Conservation (phyloP, 2,329 filamentous ascomycete species). For the Chrysoporthe puriensis region DNA sequence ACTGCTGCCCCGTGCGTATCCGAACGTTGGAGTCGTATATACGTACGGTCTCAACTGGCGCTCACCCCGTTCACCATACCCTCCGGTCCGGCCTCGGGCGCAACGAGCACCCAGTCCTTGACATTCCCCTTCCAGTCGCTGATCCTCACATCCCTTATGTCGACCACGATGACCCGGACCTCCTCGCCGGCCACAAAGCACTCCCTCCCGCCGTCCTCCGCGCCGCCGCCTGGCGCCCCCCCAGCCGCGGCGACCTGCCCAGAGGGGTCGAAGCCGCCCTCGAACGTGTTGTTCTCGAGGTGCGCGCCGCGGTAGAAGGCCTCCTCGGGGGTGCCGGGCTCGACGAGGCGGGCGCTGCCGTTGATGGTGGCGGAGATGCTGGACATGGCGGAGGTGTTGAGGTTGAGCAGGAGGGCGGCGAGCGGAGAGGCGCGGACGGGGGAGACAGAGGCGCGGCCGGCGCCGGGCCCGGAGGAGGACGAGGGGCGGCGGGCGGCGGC, state of each 20-base stretch:
- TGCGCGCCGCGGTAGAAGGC: slow-evolving; percentile 81
- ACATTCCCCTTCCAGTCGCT: slow-evolving; percentile 96
- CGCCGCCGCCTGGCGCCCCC: slow-evolving; percentile 31
- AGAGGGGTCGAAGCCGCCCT: slow-evolving; percentile 40
- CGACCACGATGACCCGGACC: slow-evolving; percentile 84
- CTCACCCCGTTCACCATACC: slow-evolving; percentile 46
- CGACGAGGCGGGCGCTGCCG: slow-evolving; percentile 77
- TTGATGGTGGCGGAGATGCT: slow-evolving; percentile 94
- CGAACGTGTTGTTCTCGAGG: slow-evolving; percentile 90
- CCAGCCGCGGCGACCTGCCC: slow-evolving; percentile 9
- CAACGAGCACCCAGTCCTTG: slow-evolving; percentile 68
- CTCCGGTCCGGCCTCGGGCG: slow-evolving; percentile 35
- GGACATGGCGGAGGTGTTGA: slow-evolving; percentile 86
- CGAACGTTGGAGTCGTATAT: too few relatives aligned
- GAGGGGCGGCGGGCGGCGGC: slow-evolving; percentile 49
- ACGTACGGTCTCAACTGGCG: slow-evolving; percentile 27
- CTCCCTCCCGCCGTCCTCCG: slow-evolving; percentile 57
- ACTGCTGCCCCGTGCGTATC: too few relatives aligned
- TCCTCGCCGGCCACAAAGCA: slow-evolving; percentile 81
- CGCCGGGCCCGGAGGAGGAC: slow-evolving; percentile 41
- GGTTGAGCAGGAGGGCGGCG: slow-evolving; percentile 80
- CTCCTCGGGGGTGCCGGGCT: slow-evolving; percentile 78
- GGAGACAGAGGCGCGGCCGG: slow-evolving; percentile 51
- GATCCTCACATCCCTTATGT: slow-evolving; percentile 82
- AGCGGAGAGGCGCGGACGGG: slow-evolving; percentile 68